Evolutionary conservation across 371 early-diverging fungal species (phyloP).

Genomic region (Quaeritorhiza haematococci): DNA sequence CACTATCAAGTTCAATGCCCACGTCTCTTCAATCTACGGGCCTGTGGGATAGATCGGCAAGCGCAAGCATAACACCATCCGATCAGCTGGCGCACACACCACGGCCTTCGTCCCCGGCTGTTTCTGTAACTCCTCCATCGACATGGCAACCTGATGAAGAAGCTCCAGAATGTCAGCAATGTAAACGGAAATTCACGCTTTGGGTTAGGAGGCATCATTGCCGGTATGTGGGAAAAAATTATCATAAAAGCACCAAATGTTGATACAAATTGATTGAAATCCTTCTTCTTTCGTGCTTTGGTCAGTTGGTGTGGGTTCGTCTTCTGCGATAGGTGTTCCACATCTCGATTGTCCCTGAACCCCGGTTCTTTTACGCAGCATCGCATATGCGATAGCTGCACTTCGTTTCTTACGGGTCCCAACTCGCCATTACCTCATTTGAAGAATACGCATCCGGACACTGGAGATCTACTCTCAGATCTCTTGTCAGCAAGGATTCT

Average conservation of each 20-base stretch:
- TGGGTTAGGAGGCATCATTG: conserved; percentile 75
- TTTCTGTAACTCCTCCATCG: conserved; percentile 32
- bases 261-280: conserved; percentile 12
- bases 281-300: conserved; percentile 6
- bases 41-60: no score
- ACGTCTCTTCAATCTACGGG: no score
- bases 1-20: no score
- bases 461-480: no score
- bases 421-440: background rate
- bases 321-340: conserved; percentile 62
- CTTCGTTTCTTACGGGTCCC: background rate
- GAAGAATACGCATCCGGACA: background rate
- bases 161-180: conserved; percentile 60
- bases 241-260: background rate
- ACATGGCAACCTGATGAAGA: conserved; percentile 71
- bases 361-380: conserved; percentile 3
- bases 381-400: conserved; percentile 12
- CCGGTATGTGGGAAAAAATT: conserved; percentile 27
- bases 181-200: conserved; percentile 57
- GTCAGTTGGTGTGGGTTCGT: conserved; percentile 75
- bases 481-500: no score
- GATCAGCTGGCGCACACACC: no score
- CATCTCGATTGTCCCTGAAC: conserved; percentile 6
- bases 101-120: no score
- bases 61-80: no score